Conservation (phyloP, 2,329 filamentous ascomycete species). For the Arachnomyces sp. region DNA sequence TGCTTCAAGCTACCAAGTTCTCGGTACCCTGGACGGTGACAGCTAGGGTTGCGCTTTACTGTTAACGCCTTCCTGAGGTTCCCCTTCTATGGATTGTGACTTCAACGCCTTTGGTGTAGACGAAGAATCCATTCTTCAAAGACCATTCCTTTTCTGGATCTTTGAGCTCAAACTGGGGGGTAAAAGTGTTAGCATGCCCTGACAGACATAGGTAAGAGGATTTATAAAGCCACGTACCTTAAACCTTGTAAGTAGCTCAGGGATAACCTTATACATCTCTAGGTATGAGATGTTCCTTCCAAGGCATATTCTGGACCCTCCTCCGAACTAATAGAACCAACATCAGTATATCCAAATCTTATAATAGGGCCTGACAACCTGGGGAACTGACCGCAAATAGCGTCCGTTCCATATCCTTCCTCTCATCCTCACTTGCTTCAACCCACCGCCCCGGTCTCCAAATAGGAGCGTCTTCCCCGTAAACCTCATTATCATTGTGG, state of each 20-base stretch:
- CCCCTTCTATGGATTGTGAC: not conserved
- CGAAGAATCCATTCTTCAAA: constrained; percentile 9
- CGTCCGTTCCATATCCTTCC: constrained; percentile 9
- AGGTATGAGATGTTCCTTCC: constrained; percentile 11
- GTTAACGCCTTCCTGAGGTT: too few species aligned
- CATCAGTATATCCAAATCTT: not conserved
- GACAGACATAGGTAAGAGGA: too few species aligned
- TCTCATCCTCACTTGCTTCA: constrained; percentile 14
- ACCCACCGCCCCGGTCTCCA: constrained; percentile 37
- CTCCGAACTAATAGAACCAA: constrained; percentile 1
- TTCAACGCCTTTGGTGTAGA: constrained; percentile 9
- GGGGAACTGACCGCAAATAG: constrained; percentile 7
- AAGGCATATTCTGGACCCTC: constrained; percentile 6
- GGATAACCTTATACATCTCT: constrained; percentile 12
- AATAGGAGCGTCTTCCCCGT: constrained; percentile 22
- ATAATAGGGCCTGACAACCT: too few species aligned
- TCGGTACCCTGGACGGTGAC: too few species aligned
- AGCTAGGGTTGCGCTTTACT: too few species aligned
- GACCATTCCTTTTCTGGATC: constrained; percentile 8
- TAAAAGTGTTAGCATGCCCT: constrained; percentile 2
- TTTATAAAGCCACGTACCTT: too few species aligned
- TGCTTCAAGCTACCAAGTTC: too few species aligned
- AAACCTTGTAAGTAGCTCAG: too few species aligned
- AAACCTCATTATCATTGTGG: constrained; percentile 28
- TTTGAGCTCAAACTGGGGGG: constrained; percentile 7